These are phyloP conservation scores for Boletus patriciae DNA, from an alignment of 768 basidiomycete genomes.

Conservation along the genomic window DNA sequence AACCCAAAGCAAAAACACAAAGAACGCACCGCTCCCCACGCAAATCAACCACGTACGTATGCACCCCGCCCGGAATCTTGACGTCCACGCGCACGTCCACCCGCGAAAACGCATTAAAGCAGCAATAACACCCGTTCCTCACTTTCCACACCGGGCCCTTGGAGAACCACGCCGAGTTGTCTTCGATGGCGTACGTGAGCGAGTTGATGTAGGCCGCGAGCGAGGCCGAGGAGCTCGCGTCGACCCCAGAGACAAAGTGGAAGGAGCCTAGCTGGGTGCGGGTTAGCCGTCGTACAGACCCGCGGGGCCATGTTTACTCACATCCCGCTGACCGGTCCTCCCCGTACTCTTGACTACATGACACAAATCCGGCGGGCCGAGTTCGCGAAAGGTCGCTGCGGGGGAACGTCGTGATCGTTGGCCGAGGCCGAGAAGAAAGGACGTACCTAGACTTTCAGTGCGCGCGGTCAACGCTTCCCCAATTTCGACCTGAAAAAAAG, in stretches of 20 bases:
- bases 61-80: conserved; percentile 96
- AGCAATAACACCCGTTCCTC: conserved; percentile 90
- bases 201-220: conserved; percentile 99
- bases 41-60: conserved; percentile 89
- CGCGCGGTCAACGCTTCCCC: conserved; percentile 87
- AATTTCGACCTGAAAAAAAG: conserved; percentile 69
- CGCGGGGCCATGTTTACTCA: conserved; percentile 39
- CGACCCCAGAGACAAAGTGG: conserved; percentile 98
- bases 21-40: conserved; percentile 86
- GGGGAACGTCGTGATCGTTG: not conserved
- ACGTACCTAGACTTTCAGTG: conserved; percentile 88
- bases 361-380: conserved; percentile 95
- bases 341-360: conserved; percentile 94
- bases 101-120: conserved; percentile 97
- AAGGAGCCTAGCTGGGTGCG: conserved; percentile 86
- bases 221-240: conserved; percentile 96
- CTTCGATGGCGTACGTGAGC: conserved; percentile 93
- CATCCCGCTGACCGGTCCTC: conserved; percentile 81
- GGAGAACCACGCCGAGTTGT: conserved; percentile 88
- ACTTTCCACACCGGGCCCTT: conserved; percentile 88
- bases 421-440: not conserved
- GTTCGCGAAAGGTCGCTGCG: conserved; percentile 90
- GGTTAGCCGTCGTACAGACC: not conserved
- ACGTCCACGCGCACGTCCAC: conserved; percentile 97
- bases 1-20: not conserved